Evolutionary conservation across 2,329 filamentous ascomycete genomes (phyloP), one percentile per base, ranked within the genome.

Genomic region (Diplodia mutila): DNA sequence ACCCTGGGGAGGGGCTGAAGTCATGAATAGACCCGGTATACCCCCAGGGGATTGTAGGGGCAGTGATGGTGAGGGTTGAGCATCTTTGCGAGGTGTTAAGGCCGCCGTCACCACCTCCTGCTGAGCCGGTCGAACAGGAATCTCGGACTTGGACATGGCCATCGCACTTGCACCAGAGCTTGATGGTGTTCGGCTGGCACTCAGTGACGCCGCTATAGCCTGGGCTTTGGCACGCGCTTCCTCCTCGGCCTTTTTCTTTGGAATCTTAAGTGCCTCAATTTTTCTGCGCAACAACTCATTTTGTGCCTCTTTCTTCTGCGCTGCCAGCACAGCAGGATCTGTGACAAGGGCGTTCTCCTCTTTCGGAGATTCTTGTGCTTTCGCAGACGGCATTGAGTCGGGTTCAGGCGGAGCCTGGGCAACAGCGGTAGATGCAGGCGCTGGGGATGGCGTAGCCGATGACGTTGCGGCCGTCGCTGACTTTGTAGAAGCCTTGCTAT

Each of bases 251-350:
- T 61, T 67, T 12, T 53, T 48, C 32, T 51, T 67, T 32, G 42
- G 57, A 27, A 69, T 37, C n/a, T 61, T 65, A 48, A 78, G 69
- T n/a, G 90, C 90, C 69, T 93, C 91, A 74, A 97, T 89, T 71
- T 92, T 93, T 75, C 92, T 87, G 70, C 92, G 88, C 55, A 94
- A 84, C 37, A 93, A 80, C 68, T 92, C 91, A 69, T 91, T 97
- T 71, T 93, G 86, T 21, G 87, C 87, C 74, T 90, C 87, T 37
- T 82, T 81, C 71, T 81, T 86, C 73, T 80, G 78, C 51, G 80
- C 81, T 5, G 76, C 75, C 32, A 67, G 48, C n/a, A 48, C 55
- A n/a, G 54, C 65, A n/a, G 65, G 65, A 25, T 67, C 65, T 52
- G 55, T 27, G 11, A 27, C 8, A 3, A 42, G n/a, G 9, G 27